Conservation (phyloP, 2,329 filamentous ascomycete genomes). For the Aspergillus aculeatinus region DNA sequence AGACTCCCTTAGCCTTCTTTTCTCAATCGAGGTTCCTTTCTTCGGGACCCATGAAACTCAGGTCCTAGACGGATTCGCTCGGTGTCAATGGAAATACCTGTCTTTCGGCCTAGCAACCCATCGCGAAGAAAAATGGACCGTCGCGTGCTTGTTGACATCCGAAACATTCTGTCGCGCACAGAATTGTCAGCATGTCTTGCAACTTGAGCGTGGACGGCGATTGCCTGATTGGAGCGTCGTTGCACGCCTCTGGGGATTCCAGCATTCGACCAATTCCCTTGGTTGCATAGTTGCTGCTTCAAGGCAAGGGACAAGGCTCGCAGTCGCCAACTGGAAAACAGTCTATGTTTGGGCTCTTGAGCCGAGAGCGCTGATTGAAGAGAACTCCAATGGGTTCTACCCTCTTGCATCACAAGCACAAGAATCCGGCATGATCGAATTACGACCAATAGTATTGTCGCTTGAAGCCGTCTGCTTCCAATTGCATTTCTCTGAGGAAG, state of each 20-base stretch:
- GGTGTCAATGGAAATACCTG: constrained; percentile 43
- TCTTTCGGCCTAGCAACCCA: constrained; percentile 39
- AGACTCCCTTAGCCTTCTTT: constrained; percentile 27
- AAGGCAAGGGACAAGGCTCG: constrained; percentile 37
- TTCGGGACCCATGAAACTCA: constrained; percentile 35
- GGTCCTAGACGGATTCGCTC: constrained; percentile 8
- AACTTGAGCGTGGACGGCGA: constrained; percentile 43
- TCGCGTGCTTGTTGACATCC: constrained; percentile 40
- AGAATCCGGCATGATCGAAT: constrained; percentile 24
- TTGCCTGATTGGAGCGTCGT: constrained; percentile 38
- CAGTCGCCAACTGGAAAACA: constrained; percentile 44
- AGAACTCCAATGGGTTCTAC: constrained; percentile 33
- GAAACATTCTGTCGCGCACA: constrained; percentile 27
- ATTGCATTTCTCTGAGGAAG: constrained; percentile 33
- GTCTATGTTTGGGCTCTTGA: constrained; percentile 43
- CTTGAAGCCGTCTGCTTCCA: constrained; percentile 41
- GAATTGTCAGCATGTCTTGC: constrained; percentile 35
- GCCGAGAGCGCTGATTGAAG: constrained; percentile 37
- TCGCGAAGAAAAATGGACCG: constrained; percentile 33
- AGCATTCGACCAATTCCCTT: constrained; percentile 34
- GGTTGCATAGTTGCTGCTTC: constrained; percentile 42
- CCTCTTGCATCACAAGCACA: constrained; percentile 27
- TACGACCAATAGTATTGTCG: constrained; percentile 35
- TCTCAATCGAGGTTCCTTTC: constrained; percentile 43
- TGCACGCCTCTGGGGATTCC: constrained; percentile 39